Percentiles rank a stretch among this genome's conserved stretches.
Conservation (phyloP, 805 yeast genomes). For the Kurtzmaniella fragi region DNA sequence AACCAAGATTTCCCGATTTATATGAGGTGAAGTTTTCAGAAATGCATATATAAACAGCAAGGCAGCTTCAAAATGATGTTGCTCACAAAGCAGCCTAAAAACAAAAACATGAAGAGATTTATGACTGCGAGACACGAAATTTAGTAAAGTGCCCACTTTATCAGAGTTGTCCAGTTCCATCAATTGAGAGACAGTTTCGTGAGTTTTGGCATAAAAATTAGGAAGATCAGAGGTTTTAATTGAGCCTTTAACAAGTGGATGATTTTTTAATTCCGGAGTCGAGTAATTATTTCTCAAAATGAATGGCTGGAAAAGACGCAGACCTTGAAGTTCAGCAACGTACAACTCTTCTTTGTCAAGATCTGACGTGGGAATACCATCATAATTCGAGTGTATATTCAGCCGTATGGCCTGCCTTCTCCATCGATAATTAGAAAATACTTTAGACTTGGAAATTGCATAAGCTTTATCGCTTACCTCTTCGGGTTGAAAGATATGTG, state of each 20-base stretch:
- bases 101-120: conserved; percentile 21
- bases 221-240: conserved; percentile 28
- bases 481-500: too few species aligned
- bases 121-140: conserved; percentile 18
- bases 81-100: conserved; percentile 21
- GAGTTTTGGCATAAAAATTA: conserved; percentile 17
- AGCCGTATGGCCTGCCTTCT: background rate
- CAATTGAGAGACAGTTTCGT: conserved; percentile 7
- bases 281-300: conserved; percentile 23
- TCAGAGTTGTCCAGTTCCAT: conserved; percentile 2
- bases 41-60: conserved; percentile 12
- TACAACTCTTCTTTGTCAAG: background rate
- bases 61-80: conserved; percentile 21
- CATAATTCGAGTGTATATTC: background rate
- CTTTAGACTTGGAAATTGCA: background rate
- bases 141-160: conserved; percentile 10
- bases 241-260: conserved; percentile 25
- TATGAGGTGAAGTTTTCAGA: background rate
- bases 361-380: background rate
- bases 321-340: background rate
- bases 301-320: conserved; percentile 18
- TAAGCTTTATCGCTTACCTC: too few species aligned
- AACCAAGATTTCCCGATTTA: background rate
- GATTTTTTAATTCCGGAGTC: conserved; percentile 11
- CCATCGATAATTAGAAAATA: conserved; percentile 1